Conservation (phyloP, 345 rosid species). For the Eucalyptus marginata region DNA sequence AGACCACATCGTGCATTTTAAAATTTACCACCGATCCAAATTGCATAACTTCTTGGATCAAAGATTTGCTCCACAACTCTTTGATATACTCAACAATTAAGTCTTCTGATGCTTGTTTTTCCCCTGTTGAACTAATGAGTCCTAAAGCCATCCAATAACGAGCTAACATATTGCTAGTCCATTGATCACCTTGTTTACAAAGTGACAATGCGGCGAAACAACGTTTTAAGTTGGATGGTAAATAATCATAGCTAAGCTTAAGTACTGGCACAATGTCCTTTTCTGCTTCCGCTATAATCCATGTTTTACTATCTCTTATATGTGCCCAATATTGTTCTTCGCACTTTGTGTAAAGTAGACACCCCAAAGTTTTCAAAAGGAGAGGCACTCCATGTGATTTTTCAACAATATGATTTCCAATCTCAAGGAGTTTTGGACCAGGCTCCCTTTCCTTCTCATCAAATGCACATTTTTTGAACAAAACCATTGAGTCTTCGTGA, state of each 20-base stretch:
- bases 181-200: fast-evolving
- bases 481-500: not conserved
- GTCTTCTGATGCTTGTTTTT: not conserved
- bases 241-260: not conserved
- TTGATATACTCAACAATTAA: not conserved
- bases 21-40: fast-evolving
- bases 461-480: not conserved
- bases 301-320: not conserved
- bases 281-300: not conserved
- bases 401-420: not conserved
- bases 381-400: not conserved
- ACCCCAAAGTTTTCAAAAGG: not conserved
- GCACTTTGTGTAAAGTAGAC: not conserved
- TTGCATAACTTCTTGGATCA: not conserved
- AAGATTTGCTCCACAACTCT: not conserved
- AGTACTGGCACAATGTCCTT: not conserved
- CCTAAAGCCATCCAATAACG: not conserved
- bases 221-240: not conserved
- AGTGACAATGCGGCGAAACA: not conserved
- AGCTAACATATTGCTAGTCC: fast-evolving
- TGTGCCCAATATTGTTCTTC: not conserved
- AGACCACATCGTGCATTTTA: not conserved
- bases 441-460: not conserved
- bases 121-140: not conserved
- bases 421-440: not conserved